phyloP scores from a whole-genome alignment of 345 rosid genomes.

The Pelargonium nanum region DNA sequence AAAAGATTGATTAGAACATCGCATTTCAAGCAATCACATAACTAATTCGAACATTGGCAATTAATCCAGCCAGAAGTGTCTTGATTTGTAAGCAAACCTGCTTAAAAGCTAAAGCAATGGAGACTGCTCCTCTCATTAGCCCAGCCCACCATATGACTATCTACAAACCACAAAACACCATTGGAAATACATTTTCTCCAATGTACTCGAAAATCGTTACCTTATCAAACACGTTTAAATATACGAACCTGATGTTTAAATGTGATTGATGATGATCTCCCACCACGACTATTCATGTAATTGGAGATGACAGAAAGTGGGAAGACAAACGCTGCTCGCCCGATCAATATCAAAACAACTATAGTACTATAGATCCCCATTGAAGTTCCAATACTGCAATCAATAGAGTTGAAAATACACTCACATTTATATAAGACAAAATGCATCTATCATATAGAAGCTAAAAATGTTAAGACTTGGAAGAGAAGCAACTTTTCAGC shows the following conservation, averaged over 20 bases:
- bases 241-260: conserved; percentile 56
- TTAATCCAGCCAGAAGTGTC: no score
- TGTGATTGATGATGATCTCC: conserved; percentile 35
- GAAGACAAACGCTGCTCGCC: conserved; percentile 81
- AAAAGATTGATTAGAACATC: not conserved
- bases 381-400: conserved; percentile 44
- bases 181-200: no score
- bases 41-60: no score
- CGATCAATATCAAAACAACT: conserved; percentile 44
- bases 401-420: not conserved
- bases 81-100: conserved; percentile 64
- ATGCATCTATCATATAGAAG: no score
- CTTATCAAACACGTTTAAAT: no score
- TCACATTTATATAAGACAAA: not conserved
- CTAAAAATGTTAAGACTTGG: no score
- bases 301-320: conserved; percentile 64
- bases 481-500: no score
- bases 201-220: no score
- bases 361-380: conserved; percentile 39
- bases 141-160: conserved; percentile 95
- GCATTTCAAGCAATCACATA: not conserved
- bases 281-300: conserved; percentile 36
- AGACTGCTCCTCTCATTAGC: conserved; percentile 86
- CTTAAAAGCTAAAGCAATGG: conserved; percentile 83
- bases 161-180: conserved; percentile 21